Evolutionary conservation across 2,329 filamentous ascomycete genomes (phyloP).

Genomic region (Hortaea werneckii): DNA sequence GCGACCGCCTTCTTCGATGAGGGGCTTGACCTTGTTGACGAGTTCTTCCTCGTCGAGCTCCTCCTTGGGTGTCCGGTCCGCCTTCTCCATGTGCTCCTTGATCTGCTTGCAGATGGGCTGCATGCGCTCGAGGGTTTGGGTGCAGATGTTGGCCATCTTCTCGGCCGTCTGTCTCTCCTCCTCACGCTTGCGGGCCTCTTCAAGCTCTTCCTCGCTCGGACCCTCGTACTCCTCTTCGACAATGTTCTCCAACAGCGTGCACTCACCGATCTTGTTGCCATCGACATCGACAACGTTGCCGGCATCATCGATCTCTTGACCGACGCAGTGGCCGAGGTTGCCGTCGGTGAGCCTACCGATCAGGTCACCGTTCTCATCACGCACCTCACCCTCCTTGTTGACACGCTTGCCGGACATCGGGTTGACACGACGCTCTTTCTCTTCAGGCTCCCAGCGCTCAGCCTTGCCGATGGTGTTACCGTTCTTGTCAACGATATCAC

Average conservation of each 20-base stretch:
- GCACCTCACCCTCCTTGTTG: conserved; percentile 45
- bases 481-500: conserved; percentile 44
- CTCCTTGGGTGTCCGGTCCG: conserved; percentile 70
- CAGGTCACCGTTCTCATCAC: conserved; percentile 41
- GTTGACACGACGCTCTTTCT: conserved; percentile 46
- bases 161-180: conserved; percentile 67
- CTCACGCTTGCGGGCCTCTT: conserved; percentile 42
- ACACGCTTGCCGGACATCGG: conserved; percentile 42
- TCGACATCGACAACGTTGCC: conserved; percentile 44
- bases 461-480: conserved; percentile 44
- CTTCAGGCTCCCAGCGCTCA: conserved; percentile 43
- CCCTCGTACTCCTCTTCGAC: conserved; percentile 46
- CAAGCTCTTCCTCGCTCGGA: conserved; percentile 44
- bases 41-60: conserved; percentile 85
- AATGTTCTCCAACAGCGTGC: conserved; percentile 52
- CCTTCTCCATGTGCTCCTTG: conserved; percentile 69
- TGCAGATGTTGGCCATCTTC: conserved; percentile 62
- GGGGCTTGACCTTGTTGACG: conserved; percentile 73
- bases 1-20: conserved; percentile 75
- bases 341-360: conserved; percentile 41
- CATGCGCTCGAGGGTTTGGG: conserved; percentile 72
- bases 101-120: conserved; percentile 81
- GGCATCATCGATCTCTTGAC: conserved; percentile 43
- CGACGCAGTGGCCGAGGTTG: conserved; percentile 42
- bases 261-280: conserved; percentile 55